A percentile compares a stretch with the other conserved stretches of the same genome.
phyloP scores from a whole-genome alignment of 306 rosid species.

The Lathyrus oleraceus region DNA sequence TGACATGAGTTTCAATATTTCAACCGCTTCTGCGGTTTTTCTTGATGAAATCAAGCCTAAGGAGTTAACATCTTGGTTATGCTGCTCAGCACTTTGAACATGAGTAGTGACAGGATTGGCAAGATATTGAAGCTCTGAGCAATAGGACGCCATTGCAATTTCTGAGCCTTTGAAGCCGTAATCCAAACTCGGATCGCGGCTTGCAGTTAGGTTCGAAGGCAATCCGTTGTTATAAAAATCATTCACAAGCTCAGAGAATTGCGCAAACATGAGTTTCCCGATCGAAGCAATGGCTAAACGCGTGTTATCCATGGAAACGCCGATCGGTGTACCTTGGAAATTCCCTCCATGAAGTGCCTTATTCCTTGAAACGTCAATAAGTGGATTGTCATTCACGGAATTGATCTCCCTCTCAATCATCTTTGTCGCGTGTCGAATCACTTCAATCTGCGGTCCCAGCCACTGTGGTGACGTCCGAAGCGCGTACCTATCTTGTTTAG shows the following conservation, averaged over 20 bases:
- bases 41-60: constrained; percentile 79
- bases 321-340: constrained; percentile 93
- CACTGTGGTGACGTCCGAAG: constrained; percentile 92
- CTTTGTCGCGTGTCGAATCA: constrained; percentile 68
- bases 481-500: constrained; percentile 88
- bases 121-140: constrained; percentile 88
- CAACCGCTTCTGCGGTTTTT: constrained; percentile 79
- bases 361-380: constrained; percentile 85
- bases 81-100: constrained; percentile 96
- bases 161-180: constrained; percentile 90
- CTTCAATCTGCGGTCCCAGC: constrained; percentile 93
- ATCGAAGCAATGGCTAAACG: constrained; percentile 79
- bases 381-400: constrained; percentile 88
- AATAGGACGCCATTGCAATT: constrained; percentile 95
- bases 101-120: constrained; percentile 93
- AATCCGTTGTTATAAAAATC: constrained; percentile 85
- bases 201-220: constrained; percentile 76
- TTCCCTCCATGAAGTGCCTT: constrained; percentile 94
- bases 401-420: constrained; percentile 96
- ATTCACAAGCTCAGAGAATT: constrained; percentile 91
- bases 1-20: constrained; percentile 79
- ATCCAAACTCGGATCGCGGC: constrained; percentile 83
- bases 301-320: constrained; percentile 94
- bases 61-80: constrained; percentile 94
- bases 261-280: constrained; percentile 90